Percentiles rank a stretch among this genome's conserved stretches.
Evolutionary conservation across 805 yeast species (phyloP).

Genomic region (Monosporozyma servazzii): DNA sequence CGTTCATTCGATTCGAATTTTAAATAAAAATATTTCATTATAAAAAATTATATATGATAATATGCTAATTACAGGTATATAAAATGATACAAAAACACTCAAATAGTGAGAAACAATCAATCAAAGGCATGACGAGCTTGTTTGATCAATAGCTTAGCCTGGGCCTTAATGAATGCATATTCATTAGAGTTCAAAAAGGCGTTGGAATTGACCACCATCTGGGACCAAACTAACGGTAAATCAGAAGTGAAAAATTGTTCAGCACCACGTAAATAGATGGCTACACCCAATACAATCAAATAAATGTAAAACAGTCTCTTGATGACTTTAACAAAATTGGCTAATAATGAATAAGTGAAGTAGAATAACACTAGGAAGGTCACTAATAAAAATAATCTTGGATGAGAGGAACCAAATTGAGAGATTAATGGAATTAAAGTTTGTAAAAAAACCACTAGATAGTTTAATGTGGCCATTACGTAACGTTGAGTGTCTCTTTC

Average conservation of each 20-base stretch:
- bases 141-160: not conserved
- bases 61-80: not conserved
- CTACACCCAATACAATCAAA: slow-evolving; percentile 12
- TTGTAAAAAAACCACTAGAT: slow-evolving; percentile 12
- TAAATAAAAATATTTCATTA: too few species aligned
- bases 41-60: too few species aligned
- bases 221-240: slow-evolving; percentile 9
- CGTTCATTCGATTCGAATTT: too few species aligned
- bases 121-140: not conserved
- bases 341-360: slow-evolving; percentile 22
- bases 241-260: slow-evolving; percentile 16
- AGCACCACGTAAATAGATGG: slow-evolving; percentile 31
- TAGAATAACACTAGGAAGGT: slow-evolving; percentile 15
- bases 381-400: slow-evolving; percentile 22
- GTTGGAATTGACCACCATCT: not conserved
- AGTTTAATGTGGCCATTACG: slow-evolving; percentile 2
- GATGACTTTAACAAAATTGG: slow-evolving; percentile 24
- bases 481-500: slow-evolving; percentile 5
- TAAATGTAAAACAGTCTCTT: slow-evolving; percentile 17
- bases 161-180: not conserved
- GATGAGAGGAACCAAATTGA: slow-evolving; percentile 24
- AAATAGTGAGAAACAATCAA: not conserved
- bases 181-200: not conserved
- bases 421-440: slow-evolving; percentile 12
- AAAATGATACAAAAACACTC: not conserved